Percentiles rank a stretch among this genome's conserved stretches.
phyloP scores from a whole-genome alignment of 352 stramenopile genomes.

The Phytophthora sojae region DNA sequence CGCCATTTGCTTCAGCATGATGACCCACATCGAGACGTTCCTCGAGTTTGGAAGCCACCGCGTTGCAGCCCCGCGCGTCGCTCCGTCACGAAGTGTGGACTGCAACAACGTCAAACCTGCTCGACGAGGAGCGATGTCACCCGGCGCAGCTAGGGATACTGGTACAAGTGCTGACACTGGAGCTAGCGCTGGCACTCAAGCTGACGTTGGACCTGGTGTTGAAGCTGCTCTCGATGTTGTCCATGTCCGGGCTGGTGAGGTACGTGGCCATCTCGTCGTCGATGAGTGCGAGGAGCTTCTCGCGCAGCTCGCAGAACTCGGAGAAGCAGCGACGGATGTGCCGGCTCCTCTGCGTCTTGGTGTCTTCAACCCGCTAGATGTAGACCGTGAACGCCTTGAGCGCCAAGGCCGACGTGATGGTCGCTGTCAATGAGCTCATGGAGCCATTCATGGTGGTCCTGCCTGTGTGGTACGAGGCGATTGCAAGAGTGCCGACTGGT shows the following conservation, averaged over 20 bases:
- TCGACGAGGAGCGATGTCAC: no score
- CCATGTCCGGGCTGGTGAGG: conserved; percentile 28
- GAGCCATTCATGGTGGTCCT: conserved; percentile 47
- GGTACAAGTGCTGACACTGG: conserved; percentile 22
- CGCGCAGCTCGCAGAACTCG: conserved; percentile 78
- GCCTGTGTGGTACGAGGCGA: conserved; percentile 12
- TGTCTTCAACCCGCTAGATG: conserved; percentile 68
- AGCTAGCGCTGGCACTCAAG: conserved; percentile 17
- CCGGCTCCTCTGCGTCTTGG: conserved; percentile 51
- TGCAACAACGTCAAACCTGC: no score
- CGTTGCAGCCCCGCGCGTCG: no score
- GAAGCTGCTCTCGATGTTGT: conserved; percentile 30
- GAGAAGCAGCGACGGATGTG: conserved; percentile 77
- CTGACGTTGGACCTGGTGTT: conserved; percentile 11
- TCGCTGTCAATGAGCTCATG: conserved; percentile 58
- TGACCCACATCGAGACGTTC: no score
- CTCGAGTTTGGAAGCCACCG: no score
- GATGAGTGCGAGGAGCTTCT: conserved; percentile 70
- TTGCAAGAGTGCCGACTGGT: conserved; percentile 25
- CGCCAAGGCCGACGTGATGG: conserved; percentile 71
- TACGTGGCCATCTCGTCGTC: conserved; percentile 50
- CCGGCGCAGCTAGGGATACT: no score
- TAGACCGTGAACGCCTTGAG: conserved; percentile 83
- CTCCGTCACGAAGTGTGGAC: no score
- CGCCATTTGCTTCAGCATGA: no score